These are phyloP conservation scores for Poterioochromonas sp. DNA, from an alignment of 352 stramenopile genomes.

Conservation along the genomic window DNA sequence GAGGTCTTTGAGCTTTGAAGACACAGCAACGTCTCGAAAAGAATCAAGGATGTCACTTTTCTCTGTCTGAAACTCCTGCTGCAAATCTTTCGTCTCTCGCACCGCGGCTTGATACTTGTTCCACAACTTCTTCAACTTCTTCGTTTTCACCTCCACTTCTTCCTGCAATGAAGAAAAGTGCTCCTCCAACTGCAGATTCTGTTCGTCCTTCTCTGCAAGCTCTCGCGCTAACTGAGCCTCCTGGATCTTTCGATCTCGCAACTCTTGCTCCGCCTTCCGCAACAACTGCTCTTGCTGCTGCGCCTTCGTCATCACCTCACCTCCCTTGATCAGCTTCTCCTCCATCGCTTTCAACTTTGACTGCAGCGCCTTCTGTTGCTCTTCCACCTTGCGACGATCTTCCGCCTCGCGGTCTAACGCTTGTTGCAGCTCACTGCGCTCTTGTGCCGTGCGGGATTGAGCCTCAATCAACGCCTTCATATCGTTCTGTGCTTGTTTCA, in stretches of 20 bases:
- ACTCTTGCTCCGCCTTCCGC: slow-evolving; percentile 69
- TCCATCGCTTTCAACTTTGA: slow-evolving; percentile 73
- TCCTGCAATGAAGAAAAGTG: slow-evolving; percentile 76
- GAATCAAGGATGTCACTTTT: slow-evolving; percentile 87
- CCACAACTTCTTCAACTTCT: slow-evolving; percentile 88
- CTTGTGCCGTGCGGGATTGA: slow-evolving; percentile 5
- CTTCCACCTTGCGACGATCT: slow-evolving; percentile 53
- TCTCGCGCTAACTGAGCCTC: slow-evolving; percentile 70
- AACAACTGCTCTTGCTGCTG: slow-evolving; percentile 83
- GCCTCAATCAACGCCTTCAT: slow-evolving; percentile 43
- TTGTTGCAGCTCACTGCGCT: slow-evolving; percentile 59
- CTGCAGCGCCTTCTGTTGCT: slow-evolving; percentile 80
- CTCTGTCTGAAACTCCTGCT: slow-evolving; percentile 56
- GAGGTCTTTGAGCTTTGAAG: slow-evolving; percentile 90
- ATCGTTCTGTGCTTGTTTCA: slow-evolving; percentile 60
- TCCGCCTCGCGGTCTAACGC: slow-evolving; percentile 68
- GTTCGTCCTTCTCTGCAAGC: slow-evolving; percentile 82
- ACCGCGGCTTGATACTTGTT: slow-evolving; percentile 74
- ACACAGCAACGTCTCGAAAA: slow-evolving; percentile 77
- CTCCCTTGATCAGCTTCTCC: slow-evolving; percentile 76
- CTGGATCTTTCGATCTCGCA: slow-evolving; percentile 65
- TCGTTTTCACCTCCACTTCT: slow-evolving; percentile 83
- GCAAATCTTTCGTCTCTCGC: slow-evolving; percentile 81
- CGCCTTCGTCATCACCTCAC: slow-evolving; percentile 82
- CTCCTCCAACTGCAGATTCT: slow-evolving; percentile 76